These are phyloP conservation scores for Aspergillus udagawae DNA, from an alignment of 2,329 filamentous ascomycete species.

Conservation along the genomic window DNA sequence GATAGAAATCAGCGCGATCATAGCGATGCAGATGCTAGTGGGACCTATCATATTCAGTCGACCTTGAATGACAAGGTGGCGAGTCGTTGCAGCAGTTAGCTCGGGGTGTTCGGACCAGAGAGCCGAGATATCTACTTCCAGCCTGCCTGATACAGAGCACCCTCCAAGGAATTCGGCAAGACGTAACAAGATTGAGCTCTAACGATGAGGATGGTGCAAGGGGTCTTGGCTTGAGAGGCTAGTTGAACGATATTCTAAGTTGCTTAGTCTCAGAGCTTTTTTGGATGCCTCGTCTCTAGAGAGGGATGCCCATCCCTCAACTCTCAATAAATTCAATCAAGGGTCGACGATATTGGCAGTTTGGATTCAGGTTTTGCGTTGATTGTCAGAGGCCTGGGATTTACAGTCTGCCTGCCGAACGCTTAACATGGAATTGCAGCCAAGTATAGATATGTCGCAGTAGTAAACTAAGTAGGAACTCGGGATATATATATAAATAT, in stretches of 20 bases:
- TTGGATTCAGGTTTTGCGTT: not conserved
- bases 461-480: not conserved
- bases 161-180: conserved; percentile 13
- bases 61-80: conserved; percentile 55
- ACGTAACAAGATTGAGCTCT: conserved; percentile 4
- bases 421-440: not conserved
- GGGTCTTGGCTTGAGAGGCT: not conserved
- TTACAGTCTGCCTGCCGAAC: not conserved
- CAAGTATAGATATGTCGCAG: not conserved
- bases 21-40: conserved; percentile 12
- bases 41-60: conserved; percentile 34
- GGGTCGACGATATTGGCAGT: conserved; percentile 6
- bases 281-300: not conserved
- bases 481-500: not conserved
- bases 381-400: not conserved
- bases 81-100: conserved; percentile 47
- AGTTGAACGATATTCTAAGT: not conserved
- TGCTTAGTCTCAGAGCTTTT: not conserved
- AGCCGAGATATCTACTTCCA: conserved; percentile 13
- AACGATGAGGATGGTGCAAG: not conserved
- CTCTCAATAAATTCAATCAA: conserved; percentile 13
- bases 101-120: conserved; percentile 49
- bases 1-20: not conserved
- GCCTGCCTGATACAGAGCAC: conserved; percentile 8
- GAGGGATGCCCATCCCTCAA: conserved; percentile 6